Conservation (phyloP, 495 filamentous ascomycete species). For the Annulohypoxylon moriforme region DNA sequence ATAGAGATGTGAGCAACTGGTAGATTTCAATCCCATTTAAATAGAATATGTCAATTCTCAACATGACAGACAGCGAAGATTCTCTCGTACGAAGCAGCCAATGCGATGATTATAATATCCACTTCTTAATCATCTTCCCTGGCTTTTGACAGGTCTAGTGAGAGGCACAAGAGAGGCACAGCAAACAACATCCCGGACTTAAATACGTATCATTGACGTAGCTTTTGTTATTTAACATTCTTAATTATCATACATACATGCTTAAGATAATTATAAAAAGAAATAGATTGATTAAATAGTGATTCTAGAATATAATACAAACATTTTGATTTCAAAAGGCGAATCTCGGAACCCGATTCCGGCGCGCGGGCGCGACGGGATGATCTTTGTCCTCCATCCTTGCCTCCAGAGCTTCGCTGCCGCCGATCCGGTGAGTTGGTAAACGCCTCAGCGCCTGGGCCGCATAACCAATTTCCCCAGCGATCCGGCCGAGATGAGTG, state of each 20-base stretch:
- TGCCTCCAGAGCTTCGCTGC: constrained; percentile 20
- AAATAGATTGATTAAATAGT: neutral
- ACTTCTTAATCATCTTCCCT: neutral
- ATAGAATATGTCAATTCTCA: neutral
- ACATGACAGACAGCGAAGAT: neutral
- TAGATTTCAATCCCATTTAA: neutral
- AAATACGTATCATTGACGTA: neutral
- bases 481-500: constrained; percentile 13
- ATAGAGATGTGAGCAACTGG: too few species aligned
- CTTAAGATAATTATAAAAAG: neutral
- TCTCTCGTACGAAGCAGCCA: neutral
- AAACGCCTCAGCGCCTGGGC: neutral
- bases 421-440: neutral
- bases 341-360: constrained; percentile 7
- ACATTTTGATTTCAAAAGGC: neutral
- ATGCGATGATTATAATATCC: neutral
- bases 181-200: neutral
- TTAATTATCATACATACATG: neutral
- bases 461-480: constrained; percentile 16
- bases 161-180: constrained; percentile 11
- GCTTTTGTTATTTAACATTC: neutral
- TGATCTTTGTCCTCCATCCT: constrained; percentile 22
- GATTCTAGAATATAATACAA: neutral
- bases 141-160: neutral
- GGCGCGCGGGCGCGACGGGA: neutral